Base-by-base conservation (phyloP, 345 rosid species). In the Citrus unshiu region DNA sequence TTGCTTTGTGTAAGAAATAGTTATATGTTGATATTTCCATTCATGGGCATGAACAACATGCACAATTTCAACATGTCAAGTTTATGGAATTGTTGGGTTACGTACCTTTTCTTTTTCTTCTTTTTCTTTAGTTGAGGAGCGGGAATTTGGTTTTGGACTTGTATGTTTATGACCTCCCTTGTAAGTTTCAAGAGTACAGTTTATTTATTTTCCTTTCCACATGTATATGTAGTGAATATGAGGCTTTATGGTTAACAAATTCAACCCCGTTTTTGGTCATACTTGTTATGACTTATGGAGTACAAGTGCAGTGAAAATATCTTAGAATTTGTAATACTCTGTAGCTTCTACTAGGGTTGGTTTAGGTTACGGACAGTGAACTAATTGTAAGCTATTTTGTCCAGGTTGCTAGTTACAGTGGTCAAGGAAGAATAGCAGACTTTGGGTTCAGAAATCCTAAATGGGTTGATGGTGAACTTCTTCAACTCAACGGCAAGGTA, bases 381-480 rank as follows among this genome's bases (percentile, higher is more conserved):
- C 72, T 64, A 10, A 67, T 37, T 54, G 18, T 24, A 75, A 73
- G 56, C 40, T 75, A 56, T 64, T 76, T 76, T 63, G 14, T 84
- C 71, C 82, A 95, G 99, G 91, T 88, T 77, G 91, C 94, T 22
- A 87, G 95, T 86, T 91, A 90, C 88, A 88, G 84, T 85, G 99
- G 98, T 77, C 90, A 92, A 87, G 98, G 98, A 85, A 90, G 95
- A 86, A 92, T 92, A 78, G 98, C 99, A 77, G 93, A 91, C 78
- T 83, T 91, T 54, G 97, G 95, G 77, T 92, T 91, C 79, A 76
- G 79, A 68, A 92, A 93, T 82, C 97, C 98, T 19, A 85, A 80
- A 79, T 95, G 99, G 99, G 98, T 95, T 13, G 95, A 89, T 27
- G 98, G 99, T 34, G 93, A 90, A 87, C 95, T 95, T 80, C 88